A percentile compares a stretch with the other conserved stretches of the same genome.
Conservation (phyloP, 768 basidiomycete genomes). For the Serendipita sp. region DNA sequence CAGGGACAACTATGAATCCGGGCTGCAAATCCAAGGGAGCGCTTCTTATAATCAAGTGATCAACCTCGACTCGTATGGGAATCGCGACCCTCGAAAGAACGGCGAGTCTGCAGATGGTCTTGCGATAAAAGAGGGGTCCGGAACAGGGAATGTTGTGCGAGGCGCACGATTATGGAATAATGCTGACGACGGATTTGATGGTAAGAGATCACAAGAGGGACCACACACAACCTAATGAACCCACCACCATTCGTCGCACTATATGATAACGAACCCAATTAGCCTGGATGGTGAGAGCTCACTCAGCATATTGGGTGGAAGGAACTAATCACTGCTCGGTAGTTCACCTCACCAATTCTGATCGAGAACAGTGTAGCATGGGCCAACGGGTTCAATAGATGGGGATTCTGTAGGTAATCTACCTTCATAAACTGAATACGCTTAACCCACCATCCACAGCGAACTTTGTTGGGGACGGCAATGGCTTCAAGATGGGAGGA, state of each 20-base stretch:
- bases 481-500: not conserved
- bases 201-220: not conserved
- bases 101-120: conserved; percentile 8
- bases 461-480: not conserved
- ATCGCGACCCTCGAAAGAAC: conserved; percentile 9
- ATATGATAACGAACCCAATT: no score
- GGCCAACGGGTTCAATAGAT: conserved; percentile 9
- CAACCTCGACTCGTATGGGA: conserved; percentile 8
- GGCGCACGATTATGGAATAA: conserved; percentile 8
- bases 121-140: conserved; percentile 7
- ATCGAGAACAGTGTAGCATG: conserved; percentile 7
- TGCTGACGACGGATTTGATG: conserved; percentile 7
- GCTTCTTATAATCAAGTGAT: conserved; percentile 8
- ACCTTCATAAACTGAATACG: not conserved
- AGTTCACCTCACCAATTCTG: conserved; percentile 8
- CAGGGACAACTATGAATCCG: not conserved
- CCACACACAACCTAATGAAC: not conserved
- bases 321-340: not conserved
- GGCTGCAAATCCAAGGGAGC: conserved; percentile 7
- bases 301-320: no score
- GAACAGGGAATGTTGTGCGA: conserved; percentile 6
- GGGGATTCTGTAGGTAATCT: not conserved
- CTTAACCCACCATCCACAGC: not conserved
- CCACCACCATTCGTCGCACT: no score
- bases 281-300: no score